phyloP scores from a whole-genome alignment of 2,329 filamentous ascomycete species.

The Aspergillus sp. region DNA sequence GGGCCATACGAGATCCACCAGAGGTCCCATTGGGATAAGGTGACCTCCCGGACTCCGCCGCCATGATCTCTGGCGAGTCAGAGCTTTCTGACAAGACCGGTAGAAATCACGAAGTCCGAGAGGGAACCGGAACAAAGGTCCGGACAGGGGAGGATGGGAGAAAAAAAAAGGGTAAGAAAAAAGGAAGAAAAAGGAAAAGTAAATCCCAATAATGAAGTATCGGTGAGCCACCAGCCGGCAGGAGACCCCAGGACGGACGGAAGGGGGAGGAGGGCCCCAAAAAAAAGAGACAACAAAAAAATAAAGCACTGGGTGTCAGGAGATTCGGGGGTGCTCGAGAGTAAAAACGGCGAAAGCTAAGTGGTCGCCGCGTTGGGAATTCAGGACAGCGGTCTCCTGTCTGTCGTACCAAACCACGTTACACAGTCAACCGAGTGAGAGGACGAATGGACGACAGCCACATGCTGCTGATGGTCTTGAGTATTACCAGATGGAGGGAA shows the following conservation, averaged over 20 bases:
- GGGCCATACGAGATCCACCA: slow-evolving; percentile 32
- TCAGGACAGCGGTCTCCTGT: slow-evolving; percentile 17
- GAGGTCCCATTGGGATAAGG: slow-evolving; percentile 35
- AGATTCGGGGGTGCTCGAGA: slow-evolving; percentile 13
- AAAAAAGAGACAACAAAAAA: slow-evolving; percentile 4
- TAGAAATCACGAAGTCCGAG: slow-evolving; percentile 41
- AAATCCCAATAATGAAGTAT: slow-evolving; percentile 16
- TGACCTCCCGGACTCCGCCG: slow-evolving; percentile 41
- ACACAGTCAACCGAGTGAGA: slow-evolving; percentile 33
- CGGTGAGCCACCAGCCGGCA: slow-evolving; percentile 15
- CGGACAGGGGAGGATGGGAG: slow-evolving; percentile 5
- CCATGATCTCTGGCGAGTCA: slow-evolving; percentile 36
- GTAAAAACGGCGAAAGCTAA: slow-evolving; percentile 20
- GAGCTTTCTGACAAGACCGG: slow-evolving; percentile 30
- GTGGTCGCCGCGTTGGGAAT: slow-evolving; percentile 17
- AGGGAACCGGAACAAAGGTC: slow-evolving; percentile 29
- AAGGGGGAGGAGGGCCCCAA: slow-evolving; percentile 8
- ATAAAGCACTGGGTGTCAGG: slow-evolving; percentile 18
- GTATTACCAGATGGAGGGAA: slow-evolving; percentile 10
- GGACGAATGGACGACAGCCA: slow-evolving; percentile 38
- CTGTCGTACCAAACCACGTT: slow-evolving; percentile 37
- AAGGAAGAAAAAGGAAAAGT: slow-evolving; percentile 9
- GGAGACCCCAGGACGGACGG: slow-evolving; percentile 13
- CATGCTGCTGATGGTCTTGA: slow-evolving; percentile 32
- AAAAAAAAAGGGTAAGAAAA: slow-evolving; percentile 8